These are phyloP conservation scores for Bimuria novae-zelandiae DNA, from an alignment of 2,329 filamentous ascomycete species.

Conservation along the genomic window DNA sequence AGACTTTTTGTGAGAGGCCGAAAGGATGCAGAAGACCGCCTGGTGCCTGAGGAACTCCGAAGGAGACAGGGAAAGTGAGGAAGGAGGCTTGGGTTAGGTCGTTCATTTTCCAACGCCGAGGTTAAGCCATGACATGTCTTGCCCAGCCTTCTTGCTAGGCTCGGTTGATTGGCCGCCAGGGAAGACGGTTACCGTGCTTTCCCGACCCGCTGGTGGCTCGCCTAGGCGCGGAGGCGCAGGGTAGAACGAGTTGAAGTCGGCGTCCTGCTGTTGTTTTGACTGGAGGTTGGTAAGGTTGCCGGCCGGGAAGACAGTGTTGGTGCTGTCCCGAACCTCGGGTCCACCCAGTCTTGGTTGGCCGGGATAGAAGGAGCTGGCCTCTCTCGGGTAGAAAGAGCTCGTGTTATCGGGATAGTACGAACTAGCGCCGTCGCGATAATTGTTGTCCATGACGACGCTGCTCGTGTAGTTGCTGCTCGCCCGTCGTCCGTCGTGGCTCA, in stretches of 20 bases:
- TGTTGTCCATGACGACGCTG: constrained; percentile 49
- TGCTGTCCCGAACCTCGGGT: constrained; percentile 68
- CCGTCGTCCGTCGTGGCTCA: constrained; percentile 38
- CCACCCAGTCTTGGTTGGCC: constrained; percentile 56
- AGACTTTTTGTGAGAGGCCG: constrained; percentile 19
- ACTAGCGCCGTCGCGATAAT: constrained; percentile 61
- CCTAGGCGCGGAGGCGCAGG: constrained; percentile 53
- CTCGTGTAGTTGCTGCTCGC: constrained; percentile 52
- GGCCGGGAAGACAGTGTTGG: constrained; percentile 31
- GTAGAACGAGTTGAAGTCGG: constrained; percentile 57
- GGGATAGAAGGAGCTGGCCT: constrained; percentile 57
- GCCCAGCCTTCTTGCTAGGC: constrained; percentile 37
- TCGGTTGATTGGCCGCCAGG: constrained; percentile 17
- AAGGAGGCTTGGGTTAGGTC: constrained; percentile 1
- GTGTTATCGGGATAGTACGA: constrained; percentile 44
- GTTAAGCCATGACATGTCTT: constrained; percentile 82
- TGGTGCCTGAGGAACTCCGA: constrained; percentile 1
- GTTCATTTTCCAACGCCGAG: constrained; percentile 55
- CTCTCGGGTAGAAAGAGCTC: constrained; percentile 48
- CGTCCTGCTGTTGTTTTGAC: constrained; percentile 42
- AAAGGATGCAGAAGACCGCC: constrained; percentile 19
- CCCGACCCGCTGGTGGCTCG: constrained; percentile 63
- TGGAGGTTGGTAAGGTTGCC: constrained; percentile 20
- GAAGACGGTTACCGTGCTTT: constrained; percentile 55
- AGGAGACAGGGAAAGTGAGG: constrained; percentile 8